Evolutionary conservation across 2,329 filamentous ascomycete genomes (phyloP), one percentile per base, ranked within the genome.

Genomic region (Tolypocladium nubicola): DNA sequence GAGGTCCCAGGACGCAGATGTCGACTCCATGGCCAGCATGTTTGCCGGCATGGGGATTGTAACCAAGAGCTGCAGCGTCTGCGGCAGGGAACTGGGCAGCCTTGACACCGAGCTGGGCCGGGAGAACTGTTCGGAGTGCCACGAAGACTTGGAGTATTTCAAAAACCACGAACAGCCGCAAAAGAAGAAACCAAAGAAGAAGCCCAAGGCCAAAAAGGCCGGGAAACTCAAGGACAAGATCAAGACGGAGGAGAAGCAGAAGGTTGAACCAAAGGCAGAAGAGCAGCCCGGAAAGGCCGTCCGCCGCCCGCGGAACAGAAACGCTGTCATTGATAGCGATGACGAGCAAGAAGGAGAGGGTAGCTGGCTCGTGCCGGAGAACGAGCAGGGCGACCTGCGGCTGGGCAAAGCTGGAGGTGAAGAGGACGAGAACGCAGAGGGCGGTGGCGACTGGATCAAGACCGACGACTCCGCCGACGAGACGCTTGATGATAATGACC

Each of bases 341-440:
- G 82, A 88, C 57, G 82, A 86, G 61, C 86, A 87, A 30, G 85
- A 86, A 26, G 84, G 80, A 7, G 84, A 89, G 58, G 89, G 83
- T 14, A 87, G 89, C 63, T 96, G 91, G 91, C 76, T 96, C 47
- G 88, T 92, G 4, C 80, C 84, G 0, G 85, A 88, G 58, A 78
- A 82, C 11, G 78, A 94, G 66, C 84, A 81, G 50, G 77, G 79
- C 0, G 67, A 77, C 1, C 67, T 85, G 4, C 76, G 77, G n/a
- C 77, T 92, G 19, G 89, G 88, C 53, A 88, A 86, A 67, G 88
- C 89, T 50, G 90, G 90, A n/a, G 90, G 89, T 4, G 82, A 84
- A n/a, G 88, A 90, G 55, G 90, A 96, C 61, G 90, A 96, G 70
- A 84, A 96, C 67, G 89, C 88, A 2, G 92, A 96, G 68, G 90